Base-by-base conservation (phyloP, 2,329 filamentous ascomycete species). In the Colletotrichum kahawae region DNA sequence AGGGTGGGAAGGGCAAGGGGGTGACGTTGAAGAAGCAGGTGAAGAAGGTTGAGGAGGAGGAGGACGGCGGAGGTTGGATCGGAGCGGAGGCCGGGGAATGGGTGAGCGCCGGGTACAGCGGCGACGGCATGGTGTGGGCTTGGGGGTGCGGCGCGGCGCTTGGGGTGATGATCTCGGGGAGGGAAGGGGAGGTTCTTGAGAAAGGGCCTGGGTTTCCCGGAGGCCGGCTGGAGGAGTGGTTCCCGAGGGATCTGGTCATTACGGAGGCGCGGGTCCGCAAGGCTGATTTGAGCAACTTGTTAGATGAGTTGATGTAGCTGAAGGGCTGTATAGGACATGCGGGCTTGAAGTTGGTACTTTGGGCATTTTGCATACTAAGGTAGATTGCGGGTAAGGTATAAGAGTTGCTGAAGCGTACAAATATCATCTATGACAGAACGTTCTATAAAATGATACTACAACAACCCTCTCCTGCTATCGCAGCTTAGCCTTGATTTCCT, bases 101-200 rank as follows among this genome's bases (percentile, higher is more conserved):
- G 88, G 83, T 90, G n/a, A 83, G 86, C 2, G 88, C 87, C 1
- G 89, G 88, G 1, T 90, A 87, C 78, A 85, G 82, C 57, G 88
- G 88, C 16, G 86, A 90, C 57, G 89, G 89, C 5, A 90, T 90
- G 88, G 86, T 87, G 4, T 88, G 85, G 83, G 86, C 88, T 4
- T 90, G 88, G 88, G 83, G 89, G 16, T 88, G 84, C 59, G 89
- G 88, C 1, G 84, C 83, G 13, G 88, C 88, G 1, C 56, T 88
- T 67, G 88, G 82, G 1, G 76, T 87, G 4, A 88, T 89, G 87
- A 79, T 90, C 10, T 77, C 85, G 1, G 86, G 85, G 1, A 83
- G 79, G 38, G 83, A 86, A 18, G 74, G 80, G 1, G 80, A 82
- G 3, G 76, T 81, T 4, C 48, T 85, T 33, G 76, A 77, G 1